Evolutionary conservation across 108 stramenopile species (phyloP).

Genomic region (Cyclotella kingstonii): DNA sequence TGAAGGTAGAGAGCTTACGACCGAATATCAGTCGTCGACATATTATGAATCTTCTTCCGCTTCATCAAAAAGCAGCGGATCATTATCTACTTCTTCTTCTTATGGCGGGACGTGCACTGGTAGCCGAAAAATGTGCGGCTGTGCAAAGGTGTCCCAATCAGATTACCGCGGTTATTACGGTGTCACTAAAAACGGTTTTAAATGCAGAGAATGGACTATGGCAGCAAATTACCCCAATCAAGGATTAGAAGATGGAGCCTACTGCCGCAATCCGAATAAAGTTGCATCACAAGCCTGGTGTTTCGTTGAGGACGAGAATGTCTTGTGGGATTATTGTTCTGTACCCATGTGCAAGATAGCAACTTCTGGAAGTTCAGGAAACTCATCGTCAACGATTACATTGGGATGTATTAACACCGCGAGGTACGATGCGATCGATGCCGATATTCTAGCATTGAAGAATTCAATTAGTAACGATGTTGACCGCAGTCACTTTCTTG

Average conservation of each 20-base stretch:
- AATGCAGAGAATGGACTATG: slow-evolving; percentile 15
- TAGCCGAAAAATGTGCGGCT: slow-evolving; percentile 20
- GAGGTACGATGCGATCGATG: slow-evolving; percentile 26
- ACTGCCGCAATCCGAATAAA: slow-evolving; percentile 21
- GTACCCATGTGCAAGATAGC: slow-evolving; percentile 19
- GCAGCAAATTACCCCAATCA: slow-evolving; percentile 6
- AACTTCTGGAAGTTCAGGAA: background rate
- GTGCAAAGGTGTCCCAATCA: slow-evolving; percentile 8
- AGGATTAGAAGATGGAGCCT: slow-evolving; percentile 22
- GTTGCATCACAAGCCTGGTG: slow-evolving; percentile 19
- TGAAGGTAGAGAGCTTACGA: no score
- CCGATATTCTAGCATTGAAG: slow-evolving; percentile 14
- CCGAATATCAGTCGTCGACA: no score
- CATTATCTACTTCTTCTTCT: no score
- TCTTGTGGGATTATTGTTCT: slow-evolving; percentile 26
- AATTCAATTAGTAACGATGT: slow-evolving; percentile 17
- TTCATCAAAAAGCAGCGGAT: no score
- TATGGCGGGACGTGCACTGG: slow-evolving; percentile 4
- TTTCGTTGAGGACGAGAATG: slow-evolving; percentile 12
- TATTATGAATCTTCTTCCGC: no score
- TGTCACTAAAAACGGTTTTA: slow-evolving; percentile 8
- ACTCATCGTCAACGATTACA: background rate
- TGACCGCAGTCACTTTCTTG: slow-evolving; percentile 24
- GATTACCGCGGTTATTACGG: slow-evolving; percentile 18
- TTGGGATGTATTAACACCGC: slow-evolving; percentile 10